These are phyloP conservation scores for Adansonia digitata DNA, from an alignment of 345 rosid species.

Conservation along the genomic window DNA sequence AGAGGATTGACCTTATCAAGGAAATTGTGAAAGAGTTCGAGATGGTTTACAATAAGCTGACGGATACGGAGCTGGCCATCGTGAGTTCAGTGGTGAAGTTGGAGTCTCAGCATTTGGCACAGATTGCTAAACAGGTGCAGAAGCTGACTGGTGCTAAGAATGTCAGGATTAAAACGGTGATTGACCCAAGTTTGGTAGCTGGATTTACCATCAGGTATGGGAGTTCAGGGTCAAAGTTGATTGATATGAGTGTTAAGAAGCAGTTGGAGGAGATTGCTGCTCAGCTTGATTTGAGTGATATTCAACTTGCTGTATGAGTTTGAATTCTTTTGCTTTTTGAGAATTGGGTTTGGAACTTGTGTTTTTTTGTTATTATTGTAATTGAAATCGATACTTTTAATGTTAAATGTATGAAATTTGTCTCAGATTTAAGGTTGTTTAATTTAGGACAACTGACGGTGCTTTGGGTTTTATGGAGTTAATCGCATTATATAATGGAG, in stretches of 20 bases:
- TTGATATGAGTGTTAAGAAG: slow-evolving; percentile 94
- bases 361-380: not conserved
- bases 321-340: not conserved
- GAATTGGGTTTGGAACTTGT: not conserved
- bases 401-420: not conserved
- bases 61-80: slow-evolving; percentile 69
- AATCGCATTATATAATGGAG: not conserved
- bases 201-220: slow-evolving; percentile 92
- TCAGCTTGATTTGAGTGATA: slow-evolving; percentile 72
- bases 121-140: slow-evolving; percentile 94
- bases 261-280: slow-evolving; percentile 86
- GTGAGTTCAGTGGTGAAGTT: slow-evolving; percentile 80
- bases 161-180: slow-evolving; percentile 74
- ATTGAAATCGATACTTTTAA: not conserved
- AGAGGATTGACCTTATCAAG: slow-evolving; percentile 46
- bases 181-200: slow-evolving; percentile 78
- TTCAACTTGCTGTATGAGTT: slow-evolving; percentile 48
- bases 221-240: slow-evolving; percentile 62
- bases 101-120: slow-evolving; percentile 73
- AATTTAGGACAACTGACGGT: not conserved
- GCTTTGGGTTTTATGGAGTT: not conserved
- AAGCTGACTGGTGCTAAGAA: slow-evolving; percentile 78
- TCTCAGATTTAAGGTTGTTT: not conserved
- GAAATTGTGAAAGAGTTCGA: slow-evolving; percentile 82
- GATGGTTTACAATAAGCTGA: slow-evolving; percentile 51